phyloP scores from a whole-genome alignment of 2,329 filamentous ascomycete genomes.

The Tolypocladium sp. region DNA sequence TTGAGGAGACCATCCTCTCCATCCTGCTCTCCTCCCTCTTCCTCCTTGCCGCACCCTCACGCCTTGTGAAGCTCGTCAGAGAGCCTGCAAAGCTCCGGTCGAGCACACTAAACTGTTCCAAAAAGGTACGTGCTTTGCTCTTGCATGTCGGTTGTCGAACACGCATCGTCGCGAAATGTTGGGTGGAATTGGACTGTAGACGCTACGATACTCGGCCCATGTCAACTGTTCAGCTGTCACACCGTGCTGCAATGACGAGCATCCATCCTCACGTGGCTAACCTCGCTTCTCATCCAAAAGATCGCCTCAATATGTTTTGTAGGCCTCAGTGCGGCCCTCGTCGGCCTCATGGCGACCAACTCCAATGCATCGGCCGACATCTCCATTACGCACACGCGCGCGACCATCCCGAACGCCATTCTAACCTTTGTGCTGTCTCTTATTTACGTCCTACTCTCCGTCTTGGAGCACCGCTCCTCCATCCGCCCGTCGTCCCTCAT shows the following conservation, averaged over 20 bases:
- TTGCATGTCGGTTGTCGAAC: neutral
- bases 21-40: slow-evolving; percentile 3
- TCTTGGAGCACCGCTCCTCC: slow-evolving; percentile 3
- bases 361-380: neutral
- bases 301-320: slow-evolving; percentile 2
- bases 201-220: neutral
- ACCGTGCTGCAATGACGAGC: neutral
- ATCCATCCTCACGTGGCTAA: neutral
- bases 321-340: slow-evolving; percentile 1
- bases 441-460: neutral
- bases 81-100: neutral
- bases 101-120: neutral
- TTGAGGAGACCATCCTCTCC: slow-evolving; percentile 9
- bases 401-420: neutral
- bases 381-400: neutral
- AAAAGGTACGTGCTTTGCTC: neutral
- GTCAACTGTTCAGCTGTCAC: neutral
- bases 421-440: slow-evolving; percentile 1
- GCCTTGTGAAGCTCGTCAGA: neutral
- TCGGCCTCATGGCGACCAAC: neutral
- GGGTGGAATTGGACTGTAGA: neutral
- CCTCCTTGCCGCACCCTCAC: neutral
- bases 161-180: neutral
- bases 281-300: neutral
- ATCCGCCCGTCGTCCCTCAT: slow-evolving; percentile 8